A percentile compares a stretch with the other conserved stretches of the same genome.
Evolutionary conservation across 169 alveolate species (phyloP).

Genomic region (Eimeria acervulina): DNA sequence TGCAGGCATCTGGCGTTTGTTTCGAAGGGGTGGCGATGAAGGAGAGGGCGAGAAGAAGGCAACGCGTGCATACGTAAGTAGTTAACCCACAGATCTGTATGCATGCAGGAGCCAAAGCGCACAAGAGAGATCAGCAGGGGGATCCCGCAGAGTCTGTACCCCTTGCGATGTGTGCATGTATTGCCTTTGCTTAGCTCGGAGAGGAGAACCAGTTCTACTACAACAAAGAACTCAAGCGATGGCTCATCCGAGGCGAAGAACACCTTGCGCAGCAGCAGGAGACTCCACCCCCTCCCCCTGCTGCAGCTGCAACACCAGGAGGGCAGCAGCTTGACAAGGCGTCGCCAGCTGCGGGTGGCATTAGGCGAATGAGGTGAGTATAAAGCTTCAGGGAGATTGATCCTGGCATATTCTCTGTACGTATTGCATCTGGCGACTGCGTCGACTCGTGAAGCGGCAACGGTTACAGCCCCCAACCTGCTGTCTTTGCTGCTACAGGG

Average conservation of each 20-base stretch:
- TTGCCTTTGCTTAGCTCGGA: slow-evolving; percentile 88
- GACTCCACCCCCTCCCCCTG: slow-evolving; percentile 81
- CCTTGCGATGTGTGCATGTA: neutral
- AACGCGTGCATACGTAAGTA: slow-evolving; percentile 47
- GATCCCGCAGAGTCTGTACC: neutral
- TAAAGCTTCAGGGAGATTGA: neutral
- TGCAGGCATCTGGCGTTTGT: slow-evolving; percentile 76
- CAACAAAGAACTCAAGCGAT: slow-evolving; percentile 91
- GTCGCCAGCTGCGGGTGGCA: slow-evolving; percentile 27
- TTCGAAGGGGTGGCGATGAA: slow-evolving; percentile 75
- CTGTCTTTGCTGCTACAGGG: slow-evolving; percentile 32
- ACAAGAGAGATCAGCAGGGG: neutral
- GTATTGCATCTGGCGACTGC: neutral
- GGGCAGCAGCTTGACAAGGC: neutral
- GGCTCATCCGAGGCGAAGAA: slow-evolving; percentile 94
- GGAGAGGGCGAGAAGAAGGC: slow-evolving; percentile 75
- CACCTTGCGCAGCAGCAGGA: slow-evolving; percentile 78
- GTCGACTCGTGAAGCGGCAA: slow-evolving; percentile 6
- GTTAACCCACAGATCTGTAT: neutral
- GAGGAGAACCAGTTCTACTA: slow-evolving; percentile 93
- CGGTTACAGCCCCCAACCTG: slow-evolving; percentile 11
- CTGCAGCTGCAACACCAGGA: slow-evolving; percentile 55
- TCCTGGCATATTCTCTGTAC: neutral
- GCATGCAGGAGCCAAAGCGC: neutral
- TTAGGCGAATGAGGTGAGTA: slow-evolving; percentile 67